phyloP scores from a whole-genome alignment of 2,329 filamentous ascomycete genomes.

The Madurella fahalii region DNA sequence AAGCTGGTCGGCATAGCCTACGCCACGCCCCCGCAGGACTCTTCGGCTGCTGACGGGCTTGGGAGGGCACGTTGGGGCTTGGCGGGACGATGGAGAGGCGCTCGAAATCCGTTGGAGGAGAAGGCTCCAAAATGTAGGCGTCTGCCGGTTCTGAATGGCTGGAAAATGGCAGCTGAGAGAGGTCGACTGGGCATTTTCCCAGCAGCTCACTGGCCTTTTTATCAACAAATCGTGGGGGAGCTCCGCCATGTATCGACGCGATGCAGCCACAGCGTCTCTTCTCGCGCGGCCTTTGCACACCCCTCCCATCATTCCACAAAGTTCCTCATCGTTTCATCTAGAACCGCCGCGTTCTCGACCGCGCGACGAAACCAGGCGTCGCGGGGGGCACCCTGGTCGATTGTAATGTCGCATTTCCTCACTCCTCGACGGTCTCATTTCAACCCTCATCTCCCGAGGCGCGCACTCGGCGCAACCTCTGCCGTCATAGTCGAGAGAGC shows the following conservation, averaged over 20 bases:
- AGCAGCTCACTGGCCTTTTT: slow-evolving; percentile 18
- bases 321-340: slow-evolving; percentile 6
- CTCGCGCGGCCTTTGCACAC: background rate
- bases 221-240: slow-evolving; percentile 12
- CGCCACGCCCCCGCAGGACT: slow-evolving; percentile 14
- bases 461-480: slow-evolving; percentile 6
- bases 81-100: slow-evolving; percentile 1
- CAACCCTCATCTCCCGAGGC: slow-evolving; percentile 21
- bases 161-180: background rate
- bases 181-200: background rate
- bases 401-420: slow-evolving; percentile 18
- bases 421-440: slow-evolving; percentile 9
- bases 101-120: slow-evolving; percentile 12
- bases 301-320: slow-evolving; percentile 5
- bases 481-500: slow-evolving; percentile 2
- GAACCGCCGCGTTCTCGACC: background rate
- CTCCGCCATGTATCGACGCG: too few species aligned
- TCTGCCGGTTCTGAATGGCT: slow-evolving; percentile 16
- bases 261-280: background rate
- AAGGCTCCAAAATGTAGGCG: slow-evolving; percentile 4
- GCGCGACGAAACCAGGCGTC: background rate
- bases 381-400: slow-evolving; percentile 14
- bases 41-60: slow-evolving; percentile 13
- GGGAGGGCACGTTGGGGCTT: background rate
- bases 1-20: background rate